phyloP scores from a whole-genome alignment of 2,329 filamentous ascomycete genomes.

The Onygenales sp. region DNA sequence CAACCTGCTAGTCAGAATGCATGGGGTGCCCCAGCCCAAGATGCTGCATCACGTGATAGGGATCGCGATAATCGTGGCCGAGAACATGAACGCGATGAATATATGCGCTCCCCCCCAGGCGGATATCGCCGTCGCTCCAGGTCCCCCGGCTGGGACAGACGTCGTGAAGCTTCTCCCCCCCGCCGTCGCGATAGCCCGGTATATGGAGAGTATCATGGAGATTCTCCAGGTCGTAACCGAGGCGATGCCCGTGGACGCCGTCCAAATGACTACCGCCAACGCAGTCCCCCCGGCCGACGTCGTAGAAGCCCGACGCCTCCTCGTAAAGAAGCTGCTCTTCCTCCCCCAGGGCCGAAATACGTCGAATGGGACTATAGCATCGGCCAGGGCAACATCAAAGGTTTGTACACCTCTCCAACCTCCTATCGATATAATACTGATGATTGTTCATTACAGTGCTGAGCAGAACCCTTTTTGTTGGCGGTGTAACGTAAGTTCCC shows the following conservation, averaged over 20 bases:
- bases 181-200: slow-evolving; percentile 58
- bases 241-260: slow-evolving; percentile 44
- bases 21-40: slow-evolving; percentile 20
- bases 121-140: slow-evolving; percentile 62
- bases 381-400: slow-evolving; percentile 69
- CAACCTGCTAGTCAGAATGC: slow-evolving; percentile 11
- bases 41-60: slow-evolving; percentile 22
- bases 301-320: slow-evolving; percentile 54
- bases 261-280: slow-evolving; percentile 67
- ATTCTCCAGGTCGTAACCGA: slow-evolving; percentile 53
- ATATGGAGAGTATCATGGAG: slow-evolving; percentile 63
- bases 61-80: slow-evolving; percentile 42
- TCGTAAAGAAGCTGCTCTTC: slow-evolving; percentile 32
- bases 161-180: slow-evolving; percentile 53
- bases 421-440: slow-evolving; percentile 2
- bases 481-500: slow-evolving; percentile 71
- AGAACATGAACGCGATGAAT: slow-evolving; percentile 26
- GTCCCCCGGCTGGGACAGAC: slow-evolving; percentile 68
- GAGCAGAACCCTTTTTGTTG: slow-evolving; percentile 91
- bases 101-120: slow-evolving; percentile 53
- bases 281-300: slow-evolving; percentile 65
- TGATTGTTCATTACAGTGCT: slow-evolving; percentile 47
- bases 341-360: slow-evolving; percentile 56
- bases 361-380: slow-evolving; percentile 69
- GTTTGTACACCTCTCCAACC: slow-evolving; percentile 24